Evolutionary conservation across 371 early-diverging fungal species (phyloP).

Genomic region (Apophysomyces ossiformis): DNA sequence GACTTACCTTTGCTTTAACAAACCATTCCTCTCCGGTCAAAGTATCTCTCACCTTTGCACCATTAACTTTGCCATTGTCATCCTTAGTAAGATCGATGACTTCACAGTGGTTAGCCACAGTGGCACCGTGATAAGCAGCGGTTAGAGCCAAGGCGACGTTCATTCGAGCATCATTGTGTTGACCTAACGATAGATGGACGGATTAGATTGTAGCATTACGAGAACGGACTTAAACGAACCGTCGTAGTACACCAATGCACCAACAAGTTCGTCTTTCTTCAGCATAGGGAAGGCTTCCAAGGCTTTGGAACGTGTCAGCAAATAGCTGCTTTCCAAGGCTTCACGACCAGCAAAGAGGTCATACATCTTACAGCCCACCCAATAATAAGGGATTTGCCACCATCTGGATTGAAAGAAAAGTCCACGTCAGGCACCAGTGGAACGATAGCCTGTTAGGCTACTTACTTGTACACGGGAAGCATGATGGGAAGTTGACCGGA

Average conservation of each 20-base stretch:
- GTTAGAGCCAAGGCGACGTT: slow-evolving; percentile 97
- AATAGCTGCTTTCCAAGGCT: slow-evolving; percentile 88
- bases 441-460: not conserved
- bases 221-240: slow-evolving; percentile 50
- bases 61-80: slow-evolving; percentile 66
- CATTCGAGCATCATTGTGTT: slow-evolving; percentile 98
- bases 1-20: slow-evolving; percentile 80
- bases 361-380: slow-evolving; percentile 95
- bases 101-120: slow-evolving; percentile 95
- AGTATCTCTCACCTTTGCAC: slow-evolving; percentile 85
- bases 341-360: slow-evolving; percentile 94
- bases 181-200: slow-evolving; percentile 55
- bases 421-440: not conserved
- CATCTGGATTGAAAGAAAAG: slow-evolving; percentile 52
- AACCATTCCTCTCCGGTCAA: slow-evolving; percentile 90
- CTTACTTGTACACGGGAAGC: slow-evolving; percentile 91
- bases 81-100: slow-evolving; percentile 86
- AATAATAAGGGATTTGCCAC: slow-evolving; percentile 98
- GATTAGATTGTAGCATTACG: not conserved
- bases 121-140: slow-evolving; percentile 94
- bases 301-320: slow-evolving; percentile 84
- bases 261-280: slow-evolving; percentile 87
- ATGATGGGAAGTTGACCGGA: slow-evolving; percentile 94
- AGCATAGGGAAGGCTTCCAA: slow-evolving; percentile 97
- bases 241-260: slow-evolving; percentile 98